Conservation (phyloP, 768 basidiomycete species). For the Glaciozyma antarctica region DNA sequence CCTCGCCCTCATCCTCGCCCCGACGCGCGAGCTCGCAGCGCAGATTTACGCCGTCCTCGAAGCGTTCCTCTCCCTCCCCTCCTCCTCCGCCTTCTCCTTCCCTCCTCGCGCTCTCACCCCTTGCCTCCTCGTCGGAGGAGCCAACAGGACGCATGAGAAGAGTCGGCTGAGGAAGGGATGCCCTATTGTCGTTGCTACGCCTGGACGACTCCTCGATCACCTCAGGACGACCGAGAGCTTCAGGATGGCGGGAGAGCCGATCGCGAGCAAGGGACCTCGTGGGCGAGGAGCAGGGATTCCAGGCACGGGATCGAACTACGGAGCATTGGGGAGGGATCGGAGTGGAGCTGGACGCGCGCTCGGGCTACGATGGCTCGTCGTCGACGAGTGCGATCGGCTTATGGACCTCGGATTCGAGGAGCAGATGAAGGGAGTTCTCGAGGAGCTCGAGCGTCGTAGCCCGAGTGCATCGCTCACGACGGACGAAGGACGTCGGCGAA, state of each 20-base stretch:
- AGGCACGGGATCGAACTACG: slow-evolving; percentile 2
- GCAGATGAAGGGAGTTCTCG: slow-evolving; percentile 78
- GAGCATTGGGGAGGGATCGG: not conserved
- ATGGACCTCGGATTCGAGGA: slow-evolving; percentile 99
- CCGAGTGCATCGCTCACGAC: not conserved
- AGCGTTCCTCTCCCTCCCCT: slow-evolving; percentile 61
- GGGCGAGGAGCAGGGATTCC: not conserved
- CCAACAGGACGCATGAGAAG: slow-evolving; percentile 89
- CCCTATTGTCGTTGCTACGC: slow-evolving; percentile 90
- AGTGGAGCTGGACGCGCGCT: not conserved
- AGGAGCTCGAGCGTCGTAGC: slow-evolving; percentile 57
- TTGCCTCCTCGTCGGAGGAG: slow-evolving; percentile 85
- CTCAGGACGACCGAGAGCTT: slow-evolving; percentile 90
- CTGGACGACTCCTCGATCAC: slow-evolving; percentile 89
- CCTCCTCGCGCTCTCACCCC: slow-evolving; percentile 80
- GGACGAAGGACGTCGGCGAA: slow-evolving; percentile 43
- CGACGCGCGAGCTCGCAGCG: slow-evolving; percentile 89
- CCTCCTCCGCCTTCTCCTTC: slow-evolving; percentile 43
- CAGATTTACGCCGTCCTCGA: slow-evolving; percentile 96
- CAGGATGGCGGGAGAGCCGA: slow-evolving; percentile 51
- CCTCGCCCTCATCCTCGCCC: slow-evolving; percentile 84
- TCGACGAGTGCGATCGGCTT: slow-evolving; percentile 92
- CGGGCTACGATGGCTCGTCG: slow-evolving; percentile 67
- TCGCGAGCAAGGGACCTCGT: slow-evolving; percentile 3
- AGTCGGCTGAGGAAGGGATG: slow-evolving; percentile 86